Evolutionary conservation across 257 asterid species (phyloP), one percentile per base, ranked within the genome.

Genomic region (Solanum bukasovii): DNA sequence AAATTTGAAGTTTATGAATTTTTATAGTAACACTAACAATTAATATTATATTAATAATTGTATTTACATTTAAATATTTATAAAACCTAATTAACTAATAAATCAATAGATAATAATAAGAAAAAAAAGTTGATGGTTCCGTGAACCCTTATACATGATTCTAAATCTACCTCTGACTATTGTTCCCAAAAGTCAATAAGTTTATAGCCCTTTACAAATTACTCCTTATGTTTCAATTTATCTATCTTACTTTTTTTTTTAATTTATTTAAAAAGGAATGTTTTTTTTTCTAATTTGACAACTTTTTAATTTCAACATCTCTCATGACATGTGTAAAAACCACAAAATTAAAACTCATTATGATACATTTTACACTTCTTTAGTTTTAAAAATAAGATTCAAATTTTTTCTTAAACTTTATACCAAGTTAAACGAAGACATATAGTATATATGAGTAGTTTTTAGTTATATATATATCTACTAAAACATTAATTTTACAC

Each of bases 381-480:
- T 42, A 21, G 3, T 10, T 65, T n/a, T 0, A 65, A 65, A 5
- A n/a, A 11, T 5, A 25, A 65, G 4, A n/a, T 65, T 65, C 0
- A 10, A 63, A 10, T 0, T 1, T 65, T 63, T 11, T 11, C 31
- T 10, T n/a, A 63, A 63, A n/a, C 0, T n/a, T 63, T 63, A 5
- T 63, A 1, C 1, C 33, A 63, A n/a, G 3, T 63, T 27, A 63
- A 63, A 23, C 38, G 7, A 35, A 35, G 38, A 37, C 29, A 2
- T 21, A 61, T 3, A 0, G 1, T 23, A n/a, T n/a, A n/a, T n/a
- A n/a, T 0, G 29, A 23, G 13, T n/a, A 13, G 4, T 11, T 67
- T 34, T 73, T 20, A 20, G 46, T 73, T 34, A 2, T 18, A 34
- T n/a, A n/a, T n/a, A n/a, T n/a, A n/a, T n/a, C n/a, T n/a, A n/a